Conservation (phyloP, 345 rosid genomes). For the Noccaea caerulescens region DNA sequence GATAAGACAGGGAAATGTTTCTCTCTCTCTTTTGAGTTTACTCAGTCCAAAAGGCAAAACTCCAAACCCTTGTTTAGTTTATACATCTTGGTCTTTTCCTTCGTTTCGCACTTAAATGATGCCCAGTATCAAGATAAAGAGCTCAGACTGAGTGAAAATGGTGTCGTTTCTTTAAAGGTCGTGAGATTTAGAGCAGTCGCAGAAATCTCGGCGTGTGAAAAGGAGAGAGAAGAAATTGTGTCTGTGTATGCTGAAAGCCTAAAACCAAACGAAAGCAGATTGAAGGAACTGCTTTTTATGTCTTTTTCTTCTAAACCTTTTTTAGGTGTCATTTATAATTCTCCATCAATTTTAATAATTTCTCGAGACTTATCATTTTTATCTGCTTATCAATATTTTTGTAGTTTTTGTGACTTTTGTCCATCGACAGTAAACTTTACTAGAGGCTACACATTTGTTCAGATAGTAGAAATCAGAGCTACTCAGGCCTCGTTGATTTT, state of each 20-base stretch:
- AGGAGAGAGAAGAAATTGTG: slow-evolving; percentile 15
- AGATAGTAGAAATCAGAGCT: slow-evolving; percentile 1
- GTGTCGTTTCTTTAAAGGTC: slow-evolving; percentile 20
- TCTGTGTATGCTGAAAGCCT: slow-evolving; percentile 11
- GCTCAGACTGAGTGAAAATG: slow-evolving; percentile 19
- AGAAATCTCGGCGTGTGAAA: slow-evolving; percentile 36
- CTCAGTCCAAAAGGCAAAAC: slow-evolving; percentile 28
- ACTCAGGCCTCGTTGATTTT: neutral
- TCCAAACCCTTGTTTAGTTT: neutral
- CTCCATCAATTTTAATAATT: neutral
- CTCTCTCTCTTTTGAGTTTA: slow-evolving; percentile 25
- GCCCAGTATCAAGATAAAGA: slow-evolving; percentile 2
- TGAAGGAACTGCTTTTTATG: slow-evolving; percentile 16
- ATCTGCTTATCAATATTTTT: neutral
- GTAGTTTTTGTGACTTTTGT: neutral
- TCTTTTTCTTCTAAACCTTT: slow-evolving; percentile 25
- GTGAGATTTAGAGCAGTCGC: slow-evolving; percentile 29
- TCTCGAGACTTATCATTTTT: neutral
- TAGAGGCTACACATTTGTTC: neutral
- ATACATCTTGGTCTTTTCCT: neutral
- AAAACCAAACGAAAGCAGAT: slow-evolving; percentile 13
- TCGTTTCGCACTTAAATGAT: neutral
- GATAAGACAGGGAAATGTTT: slow-evolving; percentile 32
- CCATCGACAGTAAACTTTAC: neutral
- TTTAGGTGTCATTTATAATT: slow-evolving; percentile 15